Evolutionary conservation across 106 monocot genomes (phyloP).

Genomic region (Allium sativum): DNA sequence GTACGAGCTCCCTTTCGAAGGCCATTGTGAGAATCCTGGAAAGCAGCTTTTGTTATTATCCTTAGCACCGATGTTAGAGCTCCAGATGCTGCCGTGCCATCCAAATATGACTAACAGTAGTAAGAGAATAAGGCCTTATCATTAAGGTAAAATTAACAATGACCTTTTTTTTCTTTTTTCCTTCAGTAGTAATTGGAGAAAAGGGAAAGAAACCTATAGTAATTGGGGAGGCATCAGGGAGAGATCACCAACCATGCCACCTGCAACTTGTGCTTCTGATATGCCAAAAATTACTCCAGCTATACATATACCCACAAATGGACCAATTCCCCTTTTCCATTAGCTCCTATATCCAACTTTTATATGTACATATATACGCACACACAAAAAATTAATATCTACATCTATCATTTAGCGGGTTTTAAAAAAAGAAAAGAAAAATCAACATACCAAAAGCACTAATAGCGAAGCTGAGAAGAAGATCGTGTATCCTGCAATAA

Average conservation of each 20-base stretch:
- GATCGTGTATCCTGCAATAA: constrained; percentile 13
- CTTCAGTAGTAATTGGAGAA: neutral
- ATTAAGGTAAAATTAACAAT: neutral
- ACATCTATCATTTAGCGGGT: too few relatives aligned
- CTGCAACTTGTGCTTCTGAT: constrained; percentile 51
- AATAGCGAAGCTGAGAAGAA: constrained; percentile 14
- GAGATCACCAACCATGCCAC: constrained; percentile 61
- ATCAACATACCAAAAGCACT: constrained; percentile 9
- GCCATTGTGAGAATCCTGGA: constrained; percentile 30
- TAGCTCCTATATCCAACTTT: constrained; percentile 52
- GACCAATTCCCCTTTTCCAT: constrained; percentile 38
- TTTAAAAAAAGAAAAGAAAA: neutral
- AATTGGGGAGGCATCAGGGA: constrained; percentile 50
- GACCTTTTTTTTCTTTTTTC: neutral
- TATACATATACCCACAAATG: constrained; percentile 33
- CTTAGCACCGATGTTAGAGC: constrained; percentile 45
- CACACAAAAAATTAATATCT: neutral
- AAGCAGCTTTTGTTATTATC: constrained; percentile 42
- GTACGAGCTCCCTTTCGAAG: constrained; percentile 60
- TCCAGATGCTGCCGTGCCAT: constrained; percentile 48
- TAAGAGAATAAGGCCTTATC: too few relatives aligned
- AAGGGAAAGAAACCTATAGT: constrained; percentile 26
- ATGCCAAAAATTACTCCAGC: constrained; percentile 45
- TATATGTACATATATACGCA: too few relatives aligned
- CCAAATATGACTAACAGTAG: constrained; percentile 53